Conservation (phyloP, 495 filamentous ascomycete genomes). For the Gamarada debralockiae region DNA sequence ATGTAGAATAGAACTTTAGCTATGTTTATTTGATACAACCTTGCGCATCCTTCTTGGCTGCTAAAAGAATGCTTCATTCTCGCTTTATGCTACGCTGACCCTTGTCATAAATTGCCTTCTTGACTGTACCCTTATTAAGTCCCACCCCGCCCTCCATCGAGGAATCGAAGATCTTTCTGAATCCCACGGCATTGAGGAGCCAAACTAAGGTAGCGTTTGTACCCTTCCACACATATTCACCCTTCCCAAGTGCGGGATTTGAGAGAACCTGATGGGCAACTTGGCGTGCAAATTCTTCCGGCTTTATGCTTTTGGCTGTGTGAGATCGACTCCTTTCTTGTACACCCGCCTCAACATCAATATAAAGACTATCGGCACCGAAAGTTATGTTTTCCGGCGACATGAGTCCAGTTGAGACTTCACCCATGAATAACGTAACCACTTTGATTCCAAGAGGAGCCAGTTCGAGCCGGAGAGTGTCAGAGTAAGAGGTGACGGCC, state of each 20-base stretch:
- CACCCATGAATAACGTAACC: slow-evolving; percentile 54
- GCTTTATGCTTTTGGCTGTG: background rate
- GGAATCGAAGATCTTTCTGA: slow-evolving; percentile 2
- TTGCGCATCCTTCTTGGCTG: background rate
- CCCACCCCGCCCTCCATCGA: background rate
- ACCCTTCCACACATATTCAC: slow-evolving; percentile 6
- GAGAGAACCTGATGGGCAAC: background rate
- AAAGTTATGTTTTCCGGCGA: background rate
- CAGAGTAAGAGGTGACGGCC: background rate
- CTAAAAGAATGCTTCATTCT: background rate
- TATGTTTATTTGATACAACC: background rate
- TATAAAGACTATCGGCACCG: background rate
- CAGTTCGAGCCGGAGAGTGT: slow-evolving; percentile 13
- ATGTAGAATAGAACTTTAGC: background rate
- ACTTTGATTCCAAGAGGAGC: slow-evolving; percentile 38
- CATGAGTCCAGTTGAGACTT: slow-evolving; percentile 8
- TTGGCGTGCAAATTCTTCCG: slow-evolving; percentile 7
- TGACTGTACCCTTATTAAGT: background rate
- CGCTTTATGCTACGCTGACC: slow-evolving; percentile 4
- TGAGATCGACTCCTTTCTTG: slow-evolving; percentile 3
- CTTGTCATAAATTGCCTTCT: slow-evolving; percentile 2
- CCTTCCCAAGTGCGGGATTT: slow-evolving; percentile 3
- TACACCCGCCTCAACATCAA: background rate
- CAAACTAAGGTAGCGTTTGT: slow-evolving; percentile 1
- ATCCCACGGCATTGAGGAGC: slow-evolving; percentile 7